Conservation (phyloP, 345 rosid genomes). For the Linum tenue region DNA sequence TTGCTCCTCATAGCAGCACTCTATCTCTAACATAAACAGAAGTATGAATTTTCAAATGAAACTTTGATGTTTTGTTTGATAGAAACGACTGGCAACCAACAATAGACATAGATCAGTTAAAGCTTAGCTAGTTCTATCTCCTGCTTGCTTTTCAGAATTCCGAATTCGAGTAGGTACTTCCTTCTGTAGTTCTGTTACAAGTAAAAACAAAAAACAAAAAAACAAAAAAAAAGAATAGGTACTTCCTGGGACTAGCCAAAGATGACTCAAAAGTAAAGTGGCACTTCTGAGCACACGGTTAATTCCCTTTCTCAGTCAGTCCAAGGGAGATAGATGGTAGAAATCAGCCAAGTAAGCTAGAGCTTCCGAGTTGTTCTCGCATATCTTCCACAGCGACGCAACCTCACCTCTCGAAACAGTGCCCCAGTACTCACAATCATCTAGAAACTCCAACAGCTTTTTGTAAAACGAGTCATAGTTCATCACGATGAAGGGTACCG, state of each 20-base stretch:
- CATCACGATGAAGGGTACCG: conserved; percentile 79
- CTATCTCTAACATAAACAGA: no score
- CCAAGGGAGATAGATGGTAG: conserved; percentile 39
- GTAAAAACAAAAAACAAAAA: no score
- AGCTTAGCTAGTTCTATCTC: no score
- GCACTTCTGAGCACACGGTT: conserved; percentile 16
- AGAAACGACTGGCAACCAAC: no score
- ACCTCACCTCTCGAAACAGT: conserved; percentile 67
- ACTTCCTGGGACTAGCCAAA: not conserved
- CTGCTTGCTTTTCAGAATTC: no score
- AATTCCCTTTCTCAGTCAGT: not conserved
- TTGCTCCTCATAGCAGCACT: no score
- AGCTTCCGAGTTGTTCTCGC: conserved; percentile 64
- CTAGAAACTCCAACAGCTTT: conserved; percentile 72
- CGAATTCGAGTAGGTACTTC: no score
- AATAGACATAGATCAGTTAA: no score
- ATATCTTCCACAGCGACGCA: conserved; percentile 68
- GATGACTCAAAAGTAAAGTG: not conserved
- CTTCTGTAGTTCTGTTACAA: no score
- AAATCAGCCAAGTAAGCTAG: conserved; percentile 56
- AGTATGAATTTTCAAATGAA: no score
- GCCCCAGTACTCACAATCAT: conserved; percentile 65
- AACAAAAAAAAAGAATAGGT: not conserved
- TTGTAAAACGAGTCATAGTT: conserved; percentile 69
- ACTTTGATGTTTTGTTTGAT: no score